phyloP scores from a whole-genome alignment of 805 yeast species.

The Dipodascus albidus region DNA sequence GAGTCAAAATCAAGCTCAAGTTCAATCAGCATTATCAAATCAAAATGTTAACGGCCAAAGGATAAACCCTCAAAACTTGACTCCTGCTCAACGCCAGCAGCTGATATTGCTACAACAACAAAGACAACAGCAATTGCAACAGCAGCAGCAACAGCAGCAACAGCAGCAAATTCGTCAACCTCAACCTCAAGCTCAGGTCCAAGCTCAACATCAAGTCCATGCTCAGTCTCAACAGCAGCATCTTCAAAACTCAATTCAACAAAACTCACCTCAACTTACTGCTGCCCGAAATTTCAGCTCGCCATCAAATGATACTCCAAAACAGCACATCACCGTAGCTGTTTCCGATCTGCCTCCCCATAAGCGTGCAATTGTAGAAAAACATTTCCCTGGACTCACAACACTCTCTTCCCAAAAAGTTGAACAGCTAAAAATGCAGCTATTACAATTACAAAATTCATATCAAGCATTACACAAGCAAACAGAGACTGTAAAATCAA shows the following conservation, averaged over 20 bases:
- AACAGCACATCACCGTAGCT: not conserved
- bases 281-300: not conserved
- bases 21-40: not conserved
- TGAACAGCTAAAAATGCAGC: not conserved
- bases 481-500: not conserved
- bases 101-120: conserved; percentile 4
- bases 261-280: not conserved
- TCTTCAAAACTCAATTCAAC: not conserved
- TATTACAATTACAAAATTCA: not conserved
- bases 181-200: not conserved
- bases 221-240: not conserved
- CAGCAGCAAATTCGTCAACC: not conserved
- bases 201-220: not conserved
- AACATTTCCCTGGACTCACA: not conserved
- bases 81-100: conserved; percentile 8
- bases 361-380: not conserved
- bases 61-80: not conserved
- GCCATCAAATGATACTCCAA: not conserved
- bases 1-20: conserved; percentile 3
- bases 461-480: not conserved
- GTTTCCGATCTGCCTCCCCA: not conserved
- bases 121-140: conserved; percentile 9
- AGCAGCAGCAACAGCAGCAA: not conserved
- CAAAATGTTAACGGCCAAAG: conserved; percentile 3
- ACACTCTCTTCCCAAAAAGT: not conserved